Base-by-base conservation (phyloP, 306 rosid species). In the Leucaena leucocephala region DNA sequence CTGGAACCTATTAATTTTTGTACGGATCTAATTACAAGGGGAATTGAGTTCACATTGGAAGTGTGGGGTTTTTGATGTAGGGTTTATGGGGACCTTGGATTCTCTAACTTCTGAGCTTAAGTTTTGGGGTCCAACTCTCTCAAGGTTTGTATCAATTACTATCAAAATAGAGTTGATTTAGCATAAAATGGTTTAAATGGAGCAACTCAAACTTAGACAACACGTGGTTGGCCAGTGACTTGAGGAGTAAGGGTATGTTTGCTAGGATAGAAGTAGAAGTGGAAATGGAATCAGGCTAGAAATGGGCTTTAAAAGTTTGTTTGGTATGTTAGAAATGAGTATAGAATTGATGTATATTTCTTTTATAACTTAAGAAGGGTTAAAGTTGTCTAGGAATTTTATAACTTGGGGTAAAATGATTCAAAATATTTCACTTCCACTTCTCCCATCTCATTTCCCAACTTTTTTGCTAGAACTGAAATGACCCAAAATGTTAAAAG, bases 101-200 rank as follows among this genome's bases (percentile, higher is more conserved):
- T 58, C 27, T 58, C 35, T 58, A 21, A 58, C 64, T 21, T 22
- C 36, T 0, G 64, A 21, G 64, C 35, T 57, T 57, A 57, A 58
- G 15, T 58, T 58, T 58, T 58, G 36, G 64, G 34, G 62, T 19
- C 12, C 34, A 21, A 8, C 62, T 55, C 62, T 19, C 34, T n/a
- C 0, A 19, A 8, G 64, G 14, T 22, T 58, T 15, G 2, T 42
- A 43, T 44, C 22, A 38, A 75, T 36, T 67, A 34, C 21, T 33
- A 36, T 69, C 71, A 54, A 39, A 54, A 55, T 12, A 54, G 49
- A 48, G 21, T 61, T 35, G 34, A 15, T 38, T 61, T 79, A 71
- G 43, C 9, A 72, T 62, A 48, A 49, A 79, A 57, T 46, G 8
- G 55, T 33, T 62, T 17, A 17, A 80, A 74, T 49, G 68, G 33